Percentiles rank a stretch among this genome's conserved stretches.
These are phyloP conservation scores for Shiraia sp. DNA, from an alignment of 2,329 filamentous ascomycete genomes.

Conservation along the genomic window DNA sequence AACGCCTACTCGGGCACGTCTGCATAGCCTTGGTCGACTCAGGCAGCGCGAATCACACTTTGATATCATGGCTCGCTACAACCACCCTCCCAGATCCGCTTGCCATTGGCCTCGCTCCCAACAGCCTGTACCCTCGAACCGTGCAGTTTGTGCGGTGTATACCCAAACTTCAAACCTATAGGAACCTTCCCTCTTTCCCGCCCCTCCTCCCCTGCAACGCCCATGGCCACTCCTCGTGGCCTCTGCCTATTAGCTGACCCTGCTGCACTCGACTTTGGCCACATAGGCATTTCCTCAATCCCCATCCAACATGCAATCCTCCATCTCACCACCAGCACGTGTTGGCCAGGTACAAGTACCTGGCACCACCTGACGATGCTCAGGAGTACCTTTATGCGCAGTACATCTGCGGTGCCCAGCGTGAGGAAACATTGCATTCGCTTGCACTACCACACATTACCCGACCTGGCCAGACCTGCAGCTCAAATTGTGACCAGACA, in stretches of 20 bases:
- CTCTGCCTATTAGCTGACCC: conserved; percentile 31
- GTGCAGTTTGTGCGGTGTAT: conserved; percentile 17
- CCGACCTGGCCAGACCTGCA: conserved; percentile 18
- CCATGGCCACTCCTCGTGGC: conserved; percentile 35
- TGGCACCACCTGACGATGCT: conserved; percentile 21
- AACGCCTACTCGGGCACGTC: conserved; percentile 25
- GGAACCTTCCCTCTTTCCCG: conserved; percentile 24
- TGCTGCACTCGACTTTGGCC: conserved; percentile 13
- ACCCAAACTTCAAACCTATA: conserved; percentile 21
- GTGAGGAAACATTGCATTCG: conserved; percentile 5
- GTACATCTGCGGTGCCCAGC: conserved; percentile 20
- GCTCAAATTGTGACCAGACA: conserved; percentile 16
- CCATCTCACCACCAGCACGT: conserved; percentile 34
- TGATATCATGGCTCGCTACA: conserved; percentile 10
- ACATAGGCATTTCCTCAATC: conserved; percentile 6
- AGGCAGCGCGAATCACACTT: conserved; percentile 1
- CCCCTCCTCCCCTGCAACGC: conserved; percentile 13
- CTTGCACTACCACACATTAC: conserved; percentile 20
- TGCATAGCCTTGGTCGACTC: conserved; percentile 24
- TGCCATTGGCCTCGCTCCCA: conserved; percentile 21
- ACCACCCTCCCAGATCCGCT: conserved; percentile 11
- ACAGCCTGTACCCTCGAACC: conserved; percentile 28
- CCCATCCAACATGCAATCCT: conserved; percentile 8
- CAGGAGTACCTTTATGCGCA: conserved; percentile 18
- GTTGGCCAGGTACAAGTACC: conserved; percentile 18